Base-by-base conservation (phyloP, 495 filamentous ascomycete genomes). In the Daldinia decipiens region DNA sequence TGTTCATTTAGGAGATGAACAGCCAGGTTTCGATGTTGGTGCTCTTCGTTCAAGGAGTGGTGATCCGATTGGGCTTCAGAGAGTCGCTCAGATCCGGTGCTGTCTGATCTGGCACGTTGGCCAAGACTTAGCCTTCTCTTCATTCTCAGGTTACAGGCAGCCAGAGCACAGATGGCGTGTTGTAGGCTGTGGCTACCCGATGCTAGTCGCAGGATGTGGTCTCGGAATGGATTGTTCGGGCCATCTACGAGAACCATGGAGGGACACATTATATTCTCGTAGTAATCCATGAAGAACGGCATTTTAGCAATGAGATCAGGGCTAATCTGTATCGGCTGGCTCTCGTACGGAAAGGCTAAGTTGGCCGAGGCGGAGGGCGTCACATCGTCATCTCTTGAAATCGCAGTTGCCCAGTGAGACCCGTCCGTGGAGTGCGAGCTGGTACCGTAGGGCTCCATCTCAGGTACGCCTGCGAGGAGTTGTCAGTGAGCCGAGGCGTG, bases 211-310 rank as follows among this genome's bases (percentile, higher is more conserved):
- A 97, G 84, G 47, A 98, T 89, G 67, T 96, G 90, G 57, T 90
- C 89, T 59, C 95, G 85, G 76, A 94, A 98, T 1, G 95, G 95
- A 74, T 98, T 90, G 62, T 79, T 87, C 9, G 92, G 91, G 8
- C 89, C 89, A 74, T 98, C 95, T 79, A 97, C 95, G 52, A 93
- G 90, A 15, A 98, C 93, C 72, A 97, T 91, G 67, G 92, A 91
- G 0, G 93, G 92, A 67, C 94, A 95, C 79, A 98, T 93, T 69
- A 91, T 90, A 74, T 94, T 95, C 62, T 94, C 89, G 78, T 95
- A 93, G 76, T 91, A 92, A 69, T 91, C 87, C 78, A 92, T 86
- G 76, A 89, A 87, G 78, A 87, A 89, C 4, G 83, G 82, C 77
- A 89, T 83, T 71, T 83, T 85, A 59, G 84, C 77, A 67, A 86